A percentile compares a stretch with the other conserved stretches of the same genome.
These are phyloP conservation scores for Phaffia tasmanica DNA, from an alignment of 768 basidiomycete genomes.

Conservation along the genomic window DNA sequence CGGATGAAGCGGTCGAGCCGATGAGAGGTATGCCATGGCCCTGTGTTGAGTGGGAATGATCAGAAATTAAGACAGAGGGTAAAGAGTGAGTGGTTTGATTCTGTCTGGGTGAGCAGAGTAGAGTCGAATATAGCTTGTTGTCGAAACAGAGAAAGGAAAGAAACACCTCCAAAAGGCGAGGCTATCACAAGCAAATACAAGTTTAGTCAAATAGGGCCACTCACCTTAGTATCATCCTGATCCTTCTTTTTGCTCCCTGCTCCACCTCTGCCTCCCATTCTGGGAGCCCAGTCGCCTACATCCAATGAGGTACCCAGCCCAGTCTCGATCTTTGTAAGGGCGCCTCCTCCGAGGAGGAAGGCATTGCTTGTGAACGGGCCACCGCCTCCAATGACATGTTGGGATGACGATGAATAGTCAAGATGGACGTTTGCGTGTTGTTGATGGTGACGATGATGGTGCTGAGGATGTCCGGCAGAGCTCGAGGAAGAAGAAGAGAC, in stretches of 20 bases:
- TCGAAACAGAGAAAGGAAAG: background rate
- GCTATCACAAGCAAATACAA: background rate
- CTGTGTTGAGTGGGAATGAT: background rate
- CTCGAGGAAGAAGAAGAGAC: background rate
- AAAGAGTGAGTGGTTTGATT: background rate
- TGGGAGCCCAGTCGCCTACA: conserved; percentile 17
- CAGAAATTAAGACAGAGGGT: background rate
- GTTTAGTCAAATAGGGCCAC: background rate
- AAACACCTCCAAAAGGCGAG: background rate
- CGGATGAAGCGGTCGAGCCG: conserved; percentile 16
- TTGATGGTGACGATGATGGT: background rate
- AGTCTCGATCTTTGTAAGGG: conserved; percentile 14
- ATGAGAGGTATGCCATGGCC: conserved; percentile 24
- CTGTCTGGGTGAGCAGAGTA: no score
- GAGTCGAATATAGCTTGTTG: background rate
- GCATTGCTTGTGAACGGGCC: conserved; percentile 23
- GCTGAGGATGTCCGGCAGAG: conserved; percentile 19
- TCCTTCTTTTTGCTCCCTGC: conserved; percentile 13
- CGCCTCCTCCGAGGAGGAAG: conserved; percentile 24
- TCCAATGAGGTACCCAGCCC: conserved; percentile 2
- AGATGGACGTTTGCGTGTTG: conserved; percentile 5
- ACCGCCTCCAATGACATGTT: conserved; percentile 25
- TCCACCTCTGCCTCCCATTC: conserved; percentile 14
- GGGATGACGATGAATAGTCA: no score
- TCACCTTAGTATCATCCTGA: conserved; percentile 6